Evolutionary conservation across 805 yeast species (phyloP).

Genomic region (Suhomyces prunicola): DNA sequence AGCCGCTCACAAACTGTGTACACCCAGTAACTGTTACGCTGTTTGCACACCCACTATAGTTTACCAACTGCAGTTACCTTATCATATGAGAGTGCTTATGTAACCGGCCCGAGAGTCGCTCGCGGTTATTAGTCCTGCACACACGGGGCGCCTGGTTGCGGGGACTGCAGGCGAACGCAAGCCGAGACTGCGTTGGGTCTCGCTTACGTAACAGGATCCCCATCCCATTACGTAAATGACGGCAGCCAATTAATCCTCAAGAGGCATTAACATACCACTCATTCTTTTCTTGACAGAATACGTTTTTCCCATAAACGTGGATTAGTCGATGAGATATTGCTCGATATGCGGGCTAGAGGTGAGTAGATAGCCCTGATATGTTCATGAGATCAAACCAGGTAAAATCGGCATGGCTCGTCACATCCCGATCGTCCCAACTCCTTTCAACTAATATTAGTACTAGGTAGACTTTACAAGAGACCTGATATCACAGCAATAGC

Average conservation of each 20-base stretch:
- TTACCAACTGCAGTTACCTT: neutral
- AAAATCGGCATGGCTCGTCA: neutral
- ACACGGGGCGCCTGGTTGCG: neutral
- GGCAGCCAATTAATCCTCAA: neutral
- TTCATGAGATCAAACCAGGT: neutral
- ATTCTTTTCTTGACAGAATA: neutral
- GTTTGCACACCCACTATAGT: neutral
- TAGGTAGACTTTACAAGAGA: neutral
- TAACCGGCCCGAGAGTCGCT: neutral
- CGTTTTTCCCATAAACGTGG: neutral
- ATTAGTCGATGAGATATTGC: neutral
- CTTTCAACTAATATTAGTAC: neutral
- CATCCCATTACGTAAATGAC: neutral
- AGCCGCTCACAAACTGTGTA: neutral
- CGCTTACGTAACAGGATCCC: neutral
- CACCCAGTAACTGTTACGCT: neutral
- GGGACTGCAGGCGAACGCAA: neutral
- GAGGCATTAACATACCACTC: neutral
- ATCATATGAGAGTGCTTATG: neutral
- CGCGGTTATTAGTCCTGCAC: neutral
- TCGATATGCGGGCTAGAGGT: neutral
- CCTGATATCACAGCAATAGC: neutral
- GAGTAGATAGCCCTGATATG: neutral
- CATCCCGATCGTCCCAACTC: neutral
- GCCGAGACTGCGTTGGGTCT: neutral